Evolutionary conservation across 2,329 filamentous ascomycete species (phyloP), one percentile per base, ranked within the genome.

Genomic region (Trichoderma sp.): DNA sequence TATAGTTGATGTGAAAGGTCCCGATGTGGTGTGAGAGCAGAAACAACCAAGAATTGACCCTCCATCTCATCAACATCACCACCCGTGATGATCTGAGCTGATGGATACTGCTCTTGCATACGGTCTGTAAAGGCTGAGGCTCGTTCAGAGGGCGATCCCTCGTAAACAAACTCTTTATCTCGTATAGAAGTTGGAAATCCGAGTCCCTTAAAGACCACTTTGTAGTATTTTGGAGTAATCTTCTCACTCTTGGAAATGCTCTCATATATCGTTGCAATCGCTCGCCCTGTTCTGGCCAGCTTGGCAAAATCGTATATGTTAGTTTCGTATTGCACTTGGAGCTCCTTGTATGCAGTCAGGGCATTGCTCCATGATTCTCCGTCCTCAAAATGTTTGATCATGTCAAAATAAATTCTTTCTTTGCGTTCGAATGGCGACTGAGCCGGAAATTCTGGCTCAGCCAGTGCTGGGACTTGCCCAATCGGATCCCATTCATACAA

Each of bases 351-450:
- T 3, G 93, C 93, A 6, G 89, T 86, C 52, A 99, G 82, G 1
- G 94, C 95, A 78, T 92, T 92, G 75, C 92, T 91, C 95, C 95
- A 98, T 0, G 93, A 93, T 77, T 93, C 91, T n/a, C 94, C 94
- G 70, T 96, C 93, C 76, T 98, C 95, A 72, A 96, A 97, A 77
- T 95, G 86, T 78, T 94, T 94, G 77, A 98, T 97, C 86, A 98
- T 97, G 73, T 94, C 88, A 75, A 97, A 96, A 80, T 96, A 97
- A 60, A 98, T 86, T 46, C 89, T 86, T 79, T 98, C 96, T 78
- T 97, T 97, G 49, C 95, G 90, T 74, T 98, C 95, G 75, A 98
- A 98, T 1, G 92, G 89, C 0, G 91, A 91, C 78, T 98, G 95
- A 11, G 90, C 86, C 0, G 93, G 92, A 77, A 96, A 91, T n/a